Percentiles rank a stretch among this genome's conserved stretches.
phyloP scores from a whole-genome alignment of 495 filamentous ascomycete genomes.

The Aspergillus bertholletiae region DNA sequence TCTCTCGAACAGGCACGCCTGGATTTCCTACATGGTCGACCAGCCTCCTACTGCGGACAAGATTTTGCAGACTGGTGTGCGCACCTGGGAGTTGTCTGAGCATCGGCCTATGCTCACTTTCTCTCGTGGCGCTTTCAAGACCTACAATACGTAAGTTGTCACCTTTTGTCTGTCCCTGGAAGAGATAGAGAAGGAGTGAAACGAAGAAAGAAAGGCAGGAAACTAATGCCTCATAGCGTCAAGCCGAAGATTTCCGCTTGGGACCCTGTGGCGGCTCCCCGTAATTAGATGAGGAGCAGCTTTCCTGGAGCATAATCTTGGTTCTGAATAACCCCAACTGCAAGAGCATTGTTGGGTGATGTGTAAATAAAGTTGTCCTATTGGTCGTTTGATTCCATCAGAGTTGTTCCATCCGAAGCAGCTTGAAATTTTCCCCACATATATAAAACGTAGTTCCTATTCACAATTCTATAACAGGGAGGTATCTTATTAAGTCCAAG shows the following conservation, averaged over 20 bases:
- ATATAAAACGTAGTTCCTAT: constrained; percentile 13
- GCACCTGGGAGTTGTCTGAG: constrained; percentile 71
- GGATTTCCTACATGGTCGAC: constrained; percentile 92
- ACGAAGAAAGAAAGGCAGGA: too few species aligned
- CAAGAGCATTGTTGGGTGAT: constrained; percentile 13
- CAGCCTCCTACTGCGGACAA: constrained; percentile 77
- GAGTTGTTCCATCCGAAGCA: constrained; percentile 12
- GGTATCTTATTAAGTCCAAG: constrained; percentile 27
- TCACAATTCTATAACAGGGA: constrained; percentile 20
- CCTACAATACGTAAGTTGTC: constrained; percentile 83
- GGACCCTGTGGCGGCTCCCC: constrained; percentile 43
- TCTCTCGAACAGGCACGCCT: constrained; percentile 67
- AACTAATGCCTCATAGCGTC: constrained; percentile 22
- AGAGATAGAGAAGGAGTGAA: too few species aligned
- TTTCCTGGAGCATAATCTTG: constrained; percentile 13
- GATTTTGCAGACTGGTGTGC: constrained; percentile 57
- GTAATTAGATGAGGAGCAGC: constrained; percentile 20
- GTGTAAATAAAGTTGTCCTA: constrained; percentile 45
- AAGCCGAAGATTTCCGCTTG: constrained; percentile 43
- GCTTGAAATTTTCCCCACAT: constrained; percentile 7
- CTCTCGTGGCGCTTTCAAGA: constrained; percentile 75
- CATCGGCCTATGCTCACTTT: constrained; percentile 74
- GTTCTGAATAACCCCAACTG: not conserved
- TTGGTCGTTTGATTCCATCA: constrained; percentile 25
- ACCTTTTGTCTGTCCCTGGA: not conserved